phyloP scores from a whole-genome alignment of 192 early-diverging fungal species.

The Dissophora globulifera region DNA sequence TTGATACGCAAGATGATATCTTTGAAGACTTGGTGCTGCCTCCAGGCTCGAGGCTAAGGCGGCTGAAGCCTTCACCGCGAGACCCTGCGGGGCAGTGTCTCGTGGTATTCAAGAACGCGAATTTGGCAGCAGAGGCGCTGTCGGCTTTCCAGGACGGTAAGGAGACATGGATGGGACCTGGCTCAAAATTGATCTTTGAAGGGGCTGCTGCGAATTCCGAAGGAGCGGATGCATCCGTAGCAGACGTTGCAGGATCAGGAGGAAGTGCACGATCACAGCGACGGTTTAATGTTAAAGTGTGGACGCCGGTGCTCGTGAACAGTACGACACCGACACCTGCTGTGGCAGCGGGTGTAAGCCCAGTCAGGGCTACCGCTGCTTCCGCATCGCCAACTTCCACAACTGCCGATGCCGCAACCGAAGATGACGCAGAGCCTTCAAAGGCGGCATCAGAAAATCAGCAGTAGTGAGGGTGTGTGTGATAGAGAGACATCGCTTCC shows the following conservation, averaged over 20 bases:
- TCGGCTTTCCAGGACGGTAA: conserved; percentile 41
- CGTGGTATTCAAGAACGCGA: conserved; percentile 42
- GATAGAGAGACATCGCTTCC: too few species aligned
- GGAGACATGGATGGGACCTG: conserved; percentile 35
- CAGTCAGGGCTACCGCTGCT: too few species aligned
- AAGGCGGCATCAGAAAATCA: too few species aligned
- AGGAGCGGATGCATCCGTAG: not conserved
- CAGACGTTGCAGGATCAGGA: not conserved
- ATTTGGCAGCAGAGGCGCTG: conserved; percentile 29
- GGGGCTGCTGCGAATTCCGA: not conserved
- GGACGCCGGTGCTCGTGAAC: conserved; percentile 43
- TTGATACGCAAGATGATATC: conserved; percentile 31
- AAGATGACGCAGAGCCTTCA: too few species aligned
- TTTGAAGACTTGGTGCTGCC: conserved; percentile 29
- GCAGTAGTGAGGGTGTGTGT: too few species aligned
- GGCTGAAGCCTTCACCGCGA: conserved; percentile 9
- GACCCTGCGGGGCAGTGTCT: conserved; percentile 23
- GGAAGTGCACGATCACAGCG: conserved; percentile 6
- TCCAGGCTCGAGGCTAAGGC: conserved; percentile 23
- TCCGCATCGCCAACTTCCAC: too few species aligned
- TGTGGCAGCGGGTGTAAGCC: not conserved
- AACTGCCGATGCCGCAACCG: too few species aligned
- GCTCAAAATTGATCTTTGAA: conserved; percentile 3
- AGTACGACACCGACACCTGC: not conserved
- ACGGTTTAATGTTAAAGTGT: conserved; percentile 42